These are phyloP conservation scores for Durio zibethinus DNA, from an alignment of 345 rosid species.

Conservation along the genomic window DNA sequence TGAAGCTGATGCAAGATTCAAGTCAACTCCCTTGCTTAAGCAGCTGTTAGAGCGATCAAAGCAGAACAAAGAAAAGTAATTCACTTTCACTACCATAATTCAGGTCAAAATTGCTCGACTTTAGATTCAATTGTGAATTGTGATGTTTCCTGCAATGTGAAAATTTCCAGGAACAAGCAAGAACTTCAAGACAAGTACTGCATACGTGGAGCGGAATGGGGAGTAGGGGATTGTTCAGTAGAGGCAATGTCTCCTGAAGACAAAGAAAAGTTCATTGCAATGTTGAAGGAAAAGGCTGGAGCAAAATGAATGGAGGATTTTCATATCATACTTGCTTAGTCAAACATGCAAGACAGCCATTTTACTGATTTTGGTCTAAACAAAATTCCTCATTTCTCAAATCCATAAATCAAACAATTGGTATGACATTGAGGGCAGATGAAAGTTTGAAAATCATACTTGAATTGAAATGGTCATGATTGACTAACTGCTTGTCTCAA, in stretches of 20 bases:
- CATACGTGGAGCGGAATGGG: constrained; percentile 92
- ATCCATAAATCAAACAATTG: background rate
- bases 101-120: background rate
- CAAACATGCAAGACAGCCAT: too few species aligned
- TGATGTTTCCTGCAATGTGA: background rate
- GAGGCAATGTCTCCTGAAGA: constrained; percentile 78
- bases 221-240: constrained; percentile 89
- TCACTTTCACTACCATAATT: background rate
- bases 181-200: constrained; percentile 75
- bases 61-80: constrained; percentile 76
- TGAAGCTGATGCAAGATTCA: constrained; percentile 73
- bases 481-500: too few species aligned
- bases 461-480: background rate
- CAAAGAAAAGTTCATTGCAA: constrained; percentile 71
- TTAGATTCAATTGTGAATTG: background rate
- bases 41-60: constrained; percentile 73
- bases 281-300: constrained; percentile 67
- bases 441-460: background rate
- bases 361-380: too few species aligned
- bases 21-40: constrained; percentile 76
- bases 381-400: background rate
- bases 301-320: constrained; percentile 22
- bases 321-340: background rate
- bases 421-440: background rate
- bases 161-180: constrained; percentile 55